phyloP scores from a whole-genome alignment of 129 eudicot species.

The Dittrichia graveolens region DNA sequence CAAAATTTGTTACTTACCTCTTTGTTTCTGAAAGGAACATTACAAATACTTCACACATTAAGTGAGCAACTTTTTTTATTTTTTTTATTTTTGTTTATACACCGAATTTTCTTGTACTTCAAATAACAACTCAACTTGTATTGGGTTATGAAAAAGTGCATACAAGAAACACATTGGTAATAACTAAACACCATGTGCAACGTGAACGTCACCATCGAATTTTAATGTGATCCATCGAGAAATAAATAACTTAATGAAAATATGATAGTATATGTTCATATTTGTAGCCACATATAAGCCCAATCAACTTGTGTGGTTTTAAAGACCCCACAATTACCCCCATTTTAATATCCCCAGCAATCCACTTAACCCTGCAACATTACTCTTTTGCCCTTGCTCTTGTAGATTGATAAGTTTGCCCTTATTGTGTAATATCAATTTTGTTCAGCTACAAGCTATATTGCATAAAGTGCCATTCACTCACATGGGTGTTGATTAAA shows the following conservation, averaged over 20 bases:
- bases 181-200: not conserved
- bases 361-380: slow-evolving; percentile 21
- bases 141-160: not conserved
- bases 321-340: not conserved
- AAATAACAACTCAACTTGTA: not conserved
- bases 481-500: not conserved
- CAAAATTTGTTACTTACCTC: not conserved
- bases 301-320: no score
- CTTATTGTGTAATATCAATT: slow-evolving; percentile 3
- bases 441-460: not conserved
- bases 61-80: not conserved
- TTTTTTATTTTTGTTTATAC: not conserved
- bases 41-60: not conserved
- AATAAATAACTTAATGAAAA: not conserved
- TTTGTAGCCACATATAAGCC: not conserved
- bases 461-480: slow-evolving; percentile 14
- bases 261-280: not conserved
- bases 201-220: slow-evolving; percentile 4
- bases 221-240: not conserved
- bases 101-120: not conserved
- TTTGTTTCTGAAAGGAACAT: not conserved
- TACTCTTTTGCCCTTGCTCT: not conserved
- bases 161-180: not conserved
- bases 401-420: not conserved
- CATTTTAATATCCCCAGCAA: not conserved